Evolutionary conservation across 192 early-diverging fungal species (phyloP), one percentile per base, ranked within the genome.

Genomic region (Umbelopsis ramanniana): DNA sequence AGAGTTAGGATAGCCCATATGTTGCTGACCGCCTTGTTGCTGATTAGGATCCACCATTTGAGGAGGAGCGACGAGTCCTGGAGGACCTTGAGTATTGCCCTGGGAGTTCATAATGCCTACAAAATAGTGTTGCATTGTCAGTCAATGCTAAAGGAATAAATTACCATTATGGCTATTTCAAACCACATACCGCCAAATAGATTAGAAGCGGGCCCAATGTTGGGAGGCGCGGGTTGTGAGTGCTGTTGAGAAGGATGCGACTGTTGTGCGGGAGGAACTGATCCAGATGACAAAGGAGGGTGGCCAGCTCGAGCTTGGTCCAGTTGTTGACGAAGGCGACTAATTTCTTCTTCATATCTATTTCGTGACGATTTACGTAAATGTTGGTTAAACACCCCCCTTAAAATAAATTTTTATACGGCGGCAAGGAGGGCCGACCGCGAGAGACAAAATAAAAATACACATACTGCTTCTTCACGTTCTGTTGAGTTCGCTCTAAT

Each of bases 281-380:
- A 47, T 66, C 60, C 37, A 23, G 70, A 54, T 47, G 73, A 22
- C 63, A 40, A 23, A 35, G 57, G 70, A 33, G 74, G 53, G 19
- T 69, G 52, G 19, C 67, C 60, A 60, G 89, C 57, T 63, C 57
- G 46, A 85, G 86, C 79, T 55, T 87, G 85, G 63, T 98, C 94
- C 7, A 97, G 84, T 60, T 98, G 94, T 46, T 92, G 90, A 21
- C 93, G 89, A 68, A 97, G 81, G 21, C 91, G 87, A 57, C 78
- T 78, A 68, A 97, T 91, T 69, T 98, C 95, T 60, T 95, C 93
- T 72, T 98, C 96, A 66, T 84, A 84, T 73, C 87, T 88, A 74
- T 52, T 69, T 45, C 55, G 17, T 10, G 33, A 17, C 29, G 17
- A 35, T 57, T 19, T 35, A 35, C 15, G 15, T 63, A 37, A 19